These are phyloP conservation scores for Cyberlindnera nakhonratchasimensis DNA, from an alignment of 805 yeast species.

Conservation along the genomic window DNA sequence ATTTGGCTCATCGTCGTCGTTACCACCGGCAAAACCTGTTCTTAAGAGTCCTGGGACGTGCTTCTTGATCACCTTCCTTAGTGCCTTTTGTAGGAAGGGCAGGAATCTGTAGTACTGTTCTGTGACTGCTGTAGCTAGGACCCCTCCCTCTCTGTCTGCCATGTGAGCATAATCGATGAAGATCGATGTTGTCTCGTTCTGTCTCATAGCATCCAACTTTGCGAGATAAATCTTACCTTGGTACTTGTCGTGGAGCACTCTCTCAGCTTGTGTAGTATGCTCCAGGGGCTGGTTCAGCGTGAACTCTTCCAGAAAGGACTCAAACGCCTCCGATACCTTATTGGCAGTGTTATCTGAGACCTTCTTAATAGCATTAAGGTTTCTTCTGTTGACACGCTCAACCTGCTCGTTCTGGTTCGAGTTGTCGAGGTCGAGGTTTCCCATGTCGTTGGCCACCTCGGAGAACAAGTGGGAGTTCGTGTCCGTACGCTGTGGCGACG, in stretches of 20 bases:
- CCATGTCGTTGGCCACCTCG: slow-evolving; percentile 24
- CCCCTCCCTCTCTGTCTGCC: slow-evolving; percentile 73
- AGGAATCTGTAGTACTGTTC: slow-evolving; percentile 91
- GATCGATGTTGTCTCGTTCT: slow-evolving; percentile 69
- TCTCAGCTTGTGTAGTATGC: slow-evolving; percentile 28
- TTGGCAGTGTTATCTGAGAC: slow-evolving; percentile 92
- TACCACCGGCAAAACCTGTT: slow-evolving; percentile 33
- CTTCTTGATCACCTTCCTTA: slow-evolving; percentile 66
- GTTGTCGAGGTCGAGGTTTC: slow-evolving; percentile 8
- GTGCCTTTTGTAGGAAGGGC: slow-evolving; percentile 76
- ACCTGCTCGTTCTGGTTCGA: slow-evolving; percentile 16
- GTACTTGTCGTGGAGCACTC: slow-evolving; percentile 36
- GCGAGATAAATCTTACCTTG: slow-evolving; percentile 65
- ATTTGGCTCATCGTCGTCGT: slow-evolving; percentile 22
- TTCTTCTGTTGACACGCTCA: slow-evolving; percentile 47
- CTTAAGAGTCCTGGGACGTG: slow-evolving; percentile 71
- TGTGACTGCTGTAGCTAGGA: slow-evolving; percentile 80
- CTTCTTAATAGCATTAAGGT: slow-evolving; percentile 69
- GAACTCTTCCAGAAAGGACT: slow-evolving; percentile 72
- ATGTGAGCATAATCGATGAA: slow-evolving; percentile 85
- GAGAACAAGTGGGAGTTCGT: slow-evolving; percentile 12
- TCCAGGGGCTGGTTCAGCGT: slow-evolving; percentile 36
- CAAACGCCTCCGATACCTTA: slow-evolving; percentile 88
- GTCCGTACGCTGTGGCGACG: slow-evolving; percentile 1
- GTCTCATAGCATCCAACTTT: slow-evolving; percentile 78